Evolutionary conservation across 2,329 filamentous ascomycete genomes (phyloP), one percentile per base, ranked within the genome.

Genomic region (Trichoderma hamatum): DNA sequence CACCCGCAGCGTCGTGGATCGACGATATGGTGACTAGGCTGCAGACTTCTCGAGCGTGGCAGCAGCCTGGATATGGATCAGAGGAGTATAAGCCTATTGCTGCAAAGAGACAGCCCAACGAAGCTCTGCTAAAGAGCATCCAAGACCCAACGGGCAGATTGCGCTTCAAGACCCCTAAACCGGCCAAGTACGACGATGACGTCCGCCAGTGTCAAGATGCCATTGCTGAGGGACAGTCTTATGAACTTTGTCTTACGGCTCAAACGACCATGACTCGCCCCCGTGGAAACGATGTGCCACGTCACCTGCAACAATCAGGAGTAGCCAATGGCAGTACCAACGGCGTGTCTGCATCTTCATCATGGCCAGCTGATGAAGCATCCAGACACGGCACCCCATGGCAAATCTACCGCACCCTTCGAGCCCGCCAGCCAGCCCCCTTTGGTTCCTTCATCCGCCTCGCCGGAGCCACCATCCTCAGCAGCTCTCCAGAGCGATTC

Each of bases 401-500:
- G 92, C 79, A 85, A 5, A 83, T 96, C 32, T 97, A 94, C 81
- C 87, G 87, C 55, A 84, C 86, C 2, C 85, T 97, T 1, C 88
- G 91, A 39, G 81, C 82, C 4, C 85, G 87, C 56, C 96, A 97
- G 70, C 92, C 93, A 0, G 92, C 93, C 0, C 92, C 93, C 0
- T 97, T 97, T 80, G 92, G 92, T 28, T 94, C 93, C 0, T 97
- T 92, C 77, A 82, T 97, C 68, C 89, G 88, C 13, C 85, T 97
- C 19, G 87, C 88, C 3, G 79, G 81, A 36, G 86, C 88, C 3
- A 94, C 92, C 1, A 85, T 98, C 34, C 83, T 97, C 55, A 92
- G 91, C 78, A 92, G 90, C 74, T 97, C 93, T 4, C 95, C 95
- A 0, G 95, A 98, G 80, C 91, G 94, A 3, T 98, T 97, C 76